These are phyloP conservation scores for Globisporangium carolinianum DNA, from an alignment of 352 stramenopile genomes.

Conservation along the genomic window DNA sequence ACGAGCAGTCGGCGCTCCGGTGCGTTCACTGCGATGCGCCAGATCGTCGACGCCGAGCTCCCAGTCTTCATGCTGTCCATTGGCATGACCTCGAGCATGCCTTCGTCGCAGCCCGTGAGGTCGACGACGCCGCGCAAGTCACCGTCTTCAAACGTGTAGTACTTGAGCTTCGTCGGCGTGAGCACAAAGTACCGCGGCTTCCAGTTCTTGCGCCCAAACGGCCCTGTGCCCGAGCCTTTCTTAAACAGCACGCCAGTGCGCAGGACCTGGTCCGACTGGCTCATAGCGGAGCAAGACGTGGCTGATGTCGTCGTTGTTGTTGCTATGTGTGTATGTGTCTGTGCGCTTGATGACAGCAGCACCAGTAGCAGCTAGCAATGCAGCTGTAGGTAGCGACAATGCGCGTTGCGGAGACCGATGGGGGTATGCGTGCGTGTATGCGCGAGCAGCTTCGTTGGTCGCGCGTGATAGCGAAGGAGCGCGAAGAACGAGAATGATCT, in stretches of 20 bases:
- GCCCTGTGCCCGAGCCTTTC: conserved; percentile 53
- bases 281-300: conserved; percentile 16
- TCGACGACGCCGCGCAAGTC: conserved; percentile 68
- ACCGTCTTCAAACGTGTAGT: conserved; percentile 79
- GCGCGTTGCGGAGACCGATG: neutral
- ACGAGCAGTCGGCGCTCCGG: conserved; percentile 52
- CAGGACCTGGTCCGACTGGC: conserved; percentile 34
- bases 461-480: neutral
- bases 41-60: conserved; percentile 67
- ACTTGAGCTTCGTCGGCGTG: conserved; percentile 46
- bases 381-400: too few species aligned
- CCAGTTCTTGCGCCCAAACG: conserved; percentile 72
- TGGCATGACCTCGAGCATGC: conserved; percentile 73
- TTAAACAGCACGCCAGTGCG: conserved; percentile 82
- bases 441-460: neutral
- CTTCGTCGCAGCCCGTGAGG: conserved; percentile 49
- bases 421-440: neutral
- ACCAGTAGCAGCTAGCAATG: too few species aligned
- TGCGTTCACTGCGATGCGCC: conserved; percentile 68
- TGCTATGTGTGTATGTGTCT: neutral
- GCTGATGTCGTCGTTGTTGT: too few species aligned
- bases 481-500: neutral
- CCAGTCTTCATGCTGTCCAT: conserved; percentile 69
- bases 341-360: neutral
- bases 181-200: conserved; percentile 79